Base-by-base conservation (phyloP, 306 rosid genomes). In the Malus orientalis region DNA sequence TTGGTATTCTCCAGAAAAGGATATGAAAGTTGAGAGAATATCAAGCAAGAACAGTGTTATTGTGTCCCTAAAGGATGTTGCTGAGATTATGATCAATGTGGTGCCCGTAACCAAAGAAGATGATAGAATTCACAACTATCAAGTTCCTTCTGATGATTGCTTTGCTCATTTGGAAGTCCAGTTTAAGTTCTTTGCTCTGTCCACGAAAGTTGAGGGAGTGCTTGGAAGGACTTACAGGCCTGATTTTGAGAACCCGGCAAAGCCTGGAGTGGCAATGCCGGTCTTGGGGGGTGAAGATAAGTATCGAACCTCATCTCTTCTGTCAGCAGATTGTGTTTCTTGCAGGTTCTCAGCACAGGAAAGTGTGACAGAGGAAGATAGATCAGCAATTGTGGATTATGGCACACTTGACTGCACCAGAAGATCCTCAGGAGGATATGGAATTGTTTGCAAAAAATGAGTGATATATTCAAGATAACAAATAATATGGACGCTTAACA, bases 241-340 rank as follows among this genome's bases (percentile, higher is more conserved):
- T 38, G 42, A 38, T 38, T 38, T 38, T 38, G 42, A 38, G 76
- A 83, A 83, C 70, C 83, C 83, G 0, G 87, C 84, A 12, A 88
- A 85, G 80, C 71, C 76, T 2, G 86, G 87, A 10, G 87, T 88
- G 47, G 85, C 91, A 22, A 88, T 83, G 91, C 86, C 83, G 1
- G 79, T 83, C 38, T 60, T 83, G 61, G 82, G 86, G 0, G 89
- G 91, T n/a, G 89, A 81, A 63, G 89, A 81, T 12, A 83, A 40
- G 32, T 83, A 88, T 70, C 76, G 55, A 70, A 85, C 86, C 4
- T 18, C 63, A 20, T 83, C 85, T 0, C 86, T 88, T 74, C 74
- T 85, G 14, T 81, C 82, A 61, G 54, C 83, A 12, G 64, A 77
- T 23, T 85, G 88, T 70, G 81, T 22, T 5, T 71, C 87, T 36